Evolutionary conservation across 1,284 basidiomycete genomes (phyloP).

Genomic region (Ustilago esculenta): DNA sequence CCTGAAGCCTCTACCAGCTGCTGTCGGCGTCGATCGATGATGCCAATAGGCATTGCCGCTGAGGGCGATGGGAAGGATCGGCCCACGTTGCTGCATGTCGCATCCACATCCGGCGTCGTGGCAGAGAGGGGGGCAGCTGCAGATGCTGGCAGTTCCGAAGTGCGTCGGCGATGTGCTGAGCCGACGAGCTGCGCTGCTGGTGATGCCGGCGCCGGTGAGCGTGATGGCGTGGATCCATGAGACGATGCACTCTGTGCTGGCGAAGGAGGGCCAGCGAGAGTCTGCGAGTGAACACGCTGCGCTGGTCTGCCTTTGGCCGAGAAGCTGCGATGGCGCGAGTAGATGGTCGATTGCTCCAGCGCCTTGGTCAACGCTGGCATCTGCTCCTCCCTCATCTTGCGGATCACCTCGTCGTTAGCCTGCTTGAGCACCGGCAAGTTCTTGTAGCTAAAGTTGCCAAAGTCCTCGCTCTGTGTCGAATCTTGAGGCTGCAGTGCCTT

Average conservation of each 20-base stretch:
- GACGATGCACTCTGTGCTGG: slow-evolving; percentile 92
- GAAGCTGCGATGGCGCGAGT: slow-evolving; percentile 58
- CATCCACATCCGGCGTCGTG: slow-evolving; percentile 14
- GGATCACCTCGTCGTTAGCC: slow-evolving; percentile 97
- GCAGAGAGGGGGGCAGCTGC: slow-evolving; percentile 7
- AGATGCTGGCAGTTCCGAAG: slow-evolving; percentile 39
- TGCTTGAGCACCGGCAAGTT: slow-evolving; percentile 96
- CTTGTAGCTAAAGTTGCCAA: slow-evolving; percentile 98
- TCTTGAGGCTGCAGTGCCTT: slow-evolving; percentile 27
- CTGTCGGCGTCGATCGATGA: slow-evolving; percentile 64
- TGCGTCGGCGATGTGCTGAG: slow-evolving; percentile 38
- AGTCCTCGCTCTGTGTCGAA: slow-evolving; percentile 75
- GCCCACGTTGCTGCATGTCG: slow-evolving; percentile 1
- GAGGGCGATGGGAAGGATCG: slow-evolving; percentile 32
- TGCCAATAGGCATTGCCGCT: slow-evolving; percentile 28
- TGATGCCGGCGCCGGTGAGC: slow-evolving; percentile 75
- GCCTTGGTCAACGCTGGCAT: slow-evolving; percentile 52
- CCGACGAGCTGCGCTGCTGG: slow-evolving; percentile 71
- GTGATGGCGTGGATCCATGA: slow-evolving; percentile 87
- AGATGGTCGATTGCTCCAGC: slow-evolving; percentile 46
- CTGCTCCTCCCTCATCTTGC: slow-evolving; percentile 76
- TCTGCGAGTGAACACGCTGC: slow-evolving; percentile 43
- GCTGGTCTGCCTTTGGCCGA: slow-evolving; percentile 49
- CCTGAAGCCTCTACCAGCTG: slow-evolving; percentile 71
- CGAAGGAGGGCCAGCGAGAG: slow-evolving; percentile 70